phyloP scores from a whole-genome alignment of 768 basidiomycete species.

The Termitomyces sp. region DNA sequence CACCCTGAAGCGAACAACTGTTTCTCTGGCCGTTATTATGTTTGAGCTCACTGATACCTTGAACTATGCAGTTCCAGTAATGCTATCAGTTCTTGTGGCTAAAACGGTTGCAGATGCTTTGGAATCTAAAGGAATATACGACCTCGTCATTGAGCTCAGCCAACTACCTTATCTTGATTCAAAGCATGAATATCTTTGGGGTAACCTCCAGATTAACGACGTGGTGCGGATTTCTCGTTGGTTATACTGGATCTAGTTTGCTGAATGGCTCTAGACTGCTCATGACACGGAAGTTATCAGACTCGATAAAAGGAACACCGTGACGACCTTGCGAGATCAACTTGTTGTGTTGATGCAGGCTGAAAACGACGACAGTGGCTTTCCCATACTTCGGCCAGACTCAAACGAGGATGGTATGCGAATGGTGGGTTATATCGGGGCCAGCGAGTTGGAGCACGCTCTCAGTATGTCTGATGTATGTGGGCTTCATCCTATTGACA shows the following conservation, averaged over 20 bases:
- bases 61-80: conserved; percentile 87
- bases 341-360: conserved; percentile 52
- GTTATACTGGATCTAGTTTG: neutral
- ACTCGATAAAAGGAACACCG: conserved; percentile 71
- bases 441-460: conserved; percentile 92
- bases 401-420: conserved; percentile 43
- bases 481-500: neutral
- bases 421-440: conserved; percentile 87
- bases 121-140: conserved; percentile 94
- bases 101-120: conserved; percentile 87
- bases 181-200: conserved; percentile 90
- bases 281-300: conserved; percentile 66
- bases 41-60: conserved; percentile 93
- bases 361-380: conserved; percentile 75
- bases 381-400: conserved; percentile 72
- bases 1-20: conserved; percentile 64
- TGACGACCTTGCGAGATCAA: conserved; percentile 67
- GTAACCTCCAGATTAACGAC: conserved; percentile 65
- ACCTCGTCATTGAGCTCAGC: conserved; percentile 89
- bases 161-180: conserved; percentile 91
- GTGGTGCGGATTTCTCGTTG: conserved; percentile 49
- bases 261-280: conserved; percentile 44
- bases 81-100: conserved; percentile 83
- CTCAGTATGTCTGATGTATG: conserved; percentile 48
- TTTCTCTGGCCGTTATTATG: conserved; percentile 93